A percentile compares a stretch with the other conserved stretches of the same genome.
These are phyloP conservation scores for Lachnellula cervina DNA, from an alignment of 2,329 filamentous ascomycete genomes.

Conservation along the genomic window DNA sequence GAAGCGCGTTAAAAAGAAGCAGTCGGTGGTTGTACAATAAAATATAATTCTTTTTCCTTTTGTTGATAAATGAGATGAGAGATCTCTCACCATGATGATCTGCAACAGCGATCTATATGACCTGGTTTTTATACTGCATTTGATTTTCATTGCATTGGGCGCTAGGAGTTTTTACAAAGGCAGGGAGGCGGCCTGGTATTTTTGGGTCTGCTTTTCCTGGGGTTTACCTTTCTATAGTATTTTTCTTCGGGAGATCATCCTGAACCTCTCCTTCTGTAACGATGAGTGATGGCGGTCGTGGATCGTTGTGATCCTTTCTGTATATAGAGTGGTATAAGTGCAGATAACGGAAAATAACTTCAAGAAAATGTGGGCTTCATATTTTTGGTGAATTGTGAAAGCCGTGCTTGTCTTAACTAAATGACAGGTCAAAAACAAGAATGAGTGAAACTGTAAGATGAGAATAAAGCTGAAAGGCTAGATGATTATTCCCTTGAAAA, in stretches of 20 bases:
- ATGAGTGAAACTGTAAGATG: too few species aligned
- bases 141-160: conserved; percentile 24
- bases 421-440: too few species aligned
- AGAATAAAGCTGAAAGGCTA: too few species aligned
- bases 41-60: conserved; percentile 33
- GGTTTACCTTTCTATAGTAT: conserved; percentile 1
- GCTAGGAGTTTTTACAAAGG: conserved; percentile 24
- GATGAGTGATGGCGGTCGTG: background rate
- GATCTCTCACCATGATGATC: conserved; percentile 40
- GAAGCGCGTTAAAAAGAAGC: background rate
- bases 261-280: conserved; percentile 2
- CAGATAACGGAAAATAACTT: conserved; percentile 8
- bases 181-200: conserved; percentile 2
- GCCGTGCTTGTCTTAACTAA: too few species aligned
- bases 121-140: conserved; percentile 22
- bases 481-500: too few species aligned
- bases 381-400: background rate
- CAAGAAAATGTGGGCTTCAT: background rate
- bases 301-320: conserved; percentile 5
- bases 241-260: background rate
- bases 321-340: conserved; percentile 9
- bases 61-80: conserved; percentile 32
- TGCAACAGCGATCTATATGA: conserved; percentile 49
- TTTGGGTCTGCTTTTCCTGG: background rate
- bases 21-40: conserved; percentile 23